Percentiles rank a stretch among this genome's conserved stretches.
phyloP scores from a whole-genome alignment of 805 yeast genomes.

The Myxozyma melibiosi region DNA sequence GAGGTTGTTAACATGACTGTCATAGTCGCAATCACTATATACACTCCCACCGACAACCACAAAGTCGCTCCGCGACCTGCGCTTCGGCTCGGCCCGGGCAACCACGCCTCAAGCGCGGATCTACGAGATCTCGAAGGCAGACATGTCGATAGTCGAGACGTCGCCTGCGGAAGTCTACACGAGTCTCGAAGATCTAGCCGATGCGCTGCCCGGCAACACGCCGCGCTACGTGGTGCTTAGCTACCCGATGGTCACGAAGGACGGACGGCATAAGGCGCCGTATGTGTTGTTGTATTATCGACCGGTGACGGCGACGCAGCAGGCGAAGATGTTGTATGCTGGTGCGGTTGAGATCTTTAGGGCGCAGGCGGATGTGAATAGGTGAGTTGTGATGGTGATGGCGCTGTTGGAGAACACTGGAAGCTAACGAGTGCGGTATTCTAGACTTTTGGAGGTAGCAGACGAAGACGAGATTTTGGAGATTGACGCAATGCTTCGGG shows the following conservation, averaged over 20 bases:
- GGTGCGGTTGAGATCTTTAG: constrained; percentile 83
- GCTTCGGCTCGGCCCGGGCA: constrained; percentile 30
- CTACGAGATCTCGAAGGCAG: constrained; percentile 22
- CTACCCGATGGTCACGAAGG: constrained; percentile 67
- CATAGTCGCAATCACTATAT: constrained; percentile 20
- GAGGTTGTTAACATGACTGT: not conserved
- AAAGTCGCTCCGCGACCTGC: constrained; percentile 29
- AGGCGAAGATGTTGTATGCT: constrained; percentile 83
- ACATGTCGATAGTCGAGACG: constrained; percentile 18
- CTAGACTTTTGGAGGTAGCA: constrained; percentile 16
- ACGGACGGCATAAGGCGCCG: constrained; percentile 75
- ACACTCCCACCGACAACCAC: constrained; percentile 24
- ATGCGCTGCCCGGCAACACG: constrained; percentile 76
- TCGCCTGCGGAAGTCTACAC: constrained; percentile 21
- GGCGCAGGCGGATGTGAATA: constrained; percentile 72
- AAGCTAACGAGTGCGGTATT: too few species aligned
- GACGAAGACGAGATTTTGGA: constrained; percentile 20
- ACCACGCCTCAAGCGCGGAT: constrained; percentile 23
- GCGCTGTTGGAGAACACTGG: too few species aligned
- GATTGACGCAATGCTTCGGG: not conserved
- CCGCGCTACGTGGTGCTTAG: constrained; percentile 78
- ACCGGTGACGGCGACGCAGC: constrained; percentile 84
- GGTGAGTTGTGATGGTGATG: too few species aligned
- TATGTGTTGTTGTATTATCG: constrained; percentile 82
- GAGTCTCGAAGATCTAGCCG: constrained; percentile 63